Evolutionary conservation across 352 stramenopile species (phyloP), one percentile per base, ranked within the genome.

Genomic region (Globisporangium paroecandrum): DNA sequence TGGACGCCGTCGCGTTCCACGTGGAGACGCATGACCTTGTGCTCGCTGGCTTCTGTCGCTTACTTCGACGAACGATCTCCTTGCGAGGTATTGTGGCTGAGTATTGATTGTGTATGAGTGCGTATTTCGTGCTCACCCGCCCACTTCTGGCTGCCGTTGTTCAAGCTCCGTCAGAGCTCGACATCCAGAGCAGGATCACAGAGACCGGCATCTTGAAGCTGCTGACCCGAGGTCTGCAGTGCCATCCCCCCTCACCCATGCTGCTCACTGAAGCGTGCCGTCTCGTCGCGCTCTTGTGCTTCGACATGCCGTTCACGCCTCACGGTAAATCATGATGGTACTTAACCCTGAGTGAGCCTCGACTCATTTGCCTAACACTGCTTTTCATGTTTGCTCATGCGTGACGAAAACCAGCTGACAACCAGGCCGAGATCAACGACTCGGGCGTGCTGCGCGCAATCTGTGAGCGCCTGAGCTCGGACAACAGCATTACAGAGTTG

Each of bases 121-220:
- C 25, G 22, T 51, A 15, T 20, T 58, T 32, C 27, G 27, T 32
- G 27, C 27, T 32, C 27, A 32, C 27, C 27, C 27, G 15, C 61
- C 61, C 15, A 59, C 46, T 65, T 22, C 38, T 20, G 25, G 41
- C n/a, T 20, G 13, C 43, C 36, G 15, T 61, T 41, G 29, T 63
- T 57, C 12, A 41, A 89, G 79, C 78, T 36, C 79, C 78, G 1
- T 75, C 69, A 9, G 76, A 85, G 41, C 73, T 85, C 24, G 78
- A 87, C 63, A 82, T 90, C 27, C 83, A 91, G 54, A 78, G 74
- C 8, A 79, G 74, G 71, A 81, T 90, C 65, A 74, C 77, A 8
- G 73, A 83, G 15, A 72, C 73, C 20, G 77, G 77, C 0, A 76
- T 75, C 18, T 68, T 89, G 32, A 47, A 47, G 25, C 46, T 88